Percentiles rank a stretch among this genome's conserved stretches.
Evolutionary conservation across 495 filamentous ascomycete species (phyloP).

Genomic region (Cryomyces minteri): DNA sequence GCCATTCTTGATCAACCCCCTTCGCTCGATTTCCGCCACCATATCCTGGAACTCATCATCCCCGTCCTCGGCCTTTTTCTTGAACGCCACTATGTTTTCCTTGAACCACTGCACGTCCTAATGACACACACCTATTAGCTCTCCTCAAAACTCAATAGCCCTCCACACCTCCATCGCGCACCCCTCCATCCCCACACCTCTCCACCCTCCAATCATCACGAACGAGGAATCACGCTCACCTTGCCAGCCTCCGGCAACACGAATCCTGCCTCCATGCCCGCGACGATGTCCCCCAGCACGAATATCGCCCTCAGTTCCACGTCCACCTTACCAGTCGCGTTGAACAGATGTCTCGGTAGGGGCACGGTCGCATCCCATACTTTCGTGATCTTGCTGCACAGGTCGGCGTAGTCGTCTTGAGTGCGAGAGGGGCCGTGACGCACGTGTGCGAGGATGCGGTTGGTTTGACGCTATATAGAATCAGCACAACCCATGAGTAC

Average conservation of each 20-base stretch:
- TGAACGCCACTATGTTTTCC: conserved; percentile 9
- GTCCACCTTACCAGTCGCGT: conserved; percentile 12
- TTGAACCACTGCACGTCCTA: conserved; percentile 13
- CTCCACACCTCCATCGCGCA: conserved; percentile 2
- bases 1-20: background rate
- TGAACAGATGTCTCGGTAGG: conserved; percentile 7
- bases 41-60: conserved; percentile 6
- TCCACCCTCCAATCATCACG: conserved; percentile 9
- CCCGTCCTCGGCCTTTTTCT: conserved; percentile 7
- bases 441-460: conserved; percentile 12
- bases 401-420: conserved; percentile 6
- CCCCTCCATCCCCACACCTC: conserved; percentile 10
- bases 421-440: conserved; percentile 10
- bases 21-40: conserved; percentile 40
- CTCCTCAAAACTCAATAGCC: no score
- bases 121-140: no score
- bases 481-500: conserved; percentile 12
- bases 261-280: conserved; percentile 7
- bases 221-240: conserved; percentile 3
- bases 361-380: conserved; percentile 8
- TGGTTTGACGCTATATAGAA: conserved; percentile 10
- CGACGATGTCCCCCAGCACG: conserved; percentile 10
- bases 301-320: conserved; percentile 1
- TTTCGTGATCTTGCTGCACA: background rate
- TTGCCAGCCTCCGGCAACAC: conserved; percentile 8